These are phyloP conservation scores for Jatropha multifida DNA, from an alignment of 441 rosid genomes.

Conservation along the genomic window DNA sequence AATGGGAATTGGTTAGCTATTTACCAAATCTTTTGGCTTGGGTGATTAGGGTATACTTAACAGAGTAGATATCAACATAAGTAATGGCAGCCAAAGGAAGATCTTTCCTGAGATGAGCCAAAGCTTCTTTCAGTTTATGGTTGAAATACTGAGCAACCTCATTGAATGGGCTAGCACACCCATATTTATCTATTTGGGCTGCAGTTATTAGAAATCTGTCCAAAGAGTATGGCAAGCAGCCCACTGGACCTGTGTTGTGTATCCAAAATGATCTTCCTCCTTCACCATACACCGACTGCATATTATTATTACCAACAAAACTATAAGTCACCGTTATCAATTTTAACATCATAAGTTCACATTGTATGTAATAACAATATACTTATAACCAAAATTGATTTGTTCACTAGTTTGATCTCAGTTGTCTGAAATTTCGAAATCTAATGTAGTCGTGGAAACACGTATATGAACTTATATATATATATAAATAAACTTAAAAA, in stretches of 20 bases:
- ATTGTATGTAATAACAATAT: too few species aligned
- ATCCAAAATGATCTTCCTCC: conserved; percentile 76
- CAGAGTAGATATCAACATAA: conserved; percentile 55
- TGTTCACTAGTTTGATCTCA: too few species aligned
- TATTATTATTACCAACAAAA: neutral
- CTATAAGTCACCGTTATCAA: neutral
- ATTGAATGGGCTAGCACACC: conserved; percentile 61
- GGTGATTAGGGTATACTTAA: conserved; percentile 43
- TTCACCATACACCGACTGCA: conserved; percentile 43
- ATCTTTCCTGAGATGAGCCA: conserved; percentile 35
- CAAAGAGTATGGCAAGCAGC: conserved; percentile 61
- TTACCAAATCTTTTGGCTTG: conserved; percentile 46
- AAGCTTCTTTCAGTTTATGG: conserved; percentile 32
- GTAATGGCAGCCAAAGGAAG: conserved; percentile 48
- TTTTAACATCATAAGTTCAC: neutral
- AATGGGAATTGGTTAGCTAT: neutral
- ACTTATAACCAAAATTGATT: too few species aligned
- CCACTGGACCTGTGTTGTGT: conserved; percentile 75
- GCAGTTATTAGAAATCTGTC: conserved; percentile 42
- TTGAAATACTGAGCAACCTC: conserved; percentile 59
- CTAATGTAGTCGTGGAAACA: too few species aligned
- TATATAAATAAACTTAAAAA: too few species aligned
- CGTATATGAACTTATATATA: too few species aligned
- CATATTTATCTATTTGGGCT: conserved; percentile 43
- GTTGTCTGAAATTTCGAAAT: too few species aligned